Evolutionary conservation across 2,329 filamentous ascomycete species (phyloP).

Genomic region (Parafenestella ontariensis): DNA sequence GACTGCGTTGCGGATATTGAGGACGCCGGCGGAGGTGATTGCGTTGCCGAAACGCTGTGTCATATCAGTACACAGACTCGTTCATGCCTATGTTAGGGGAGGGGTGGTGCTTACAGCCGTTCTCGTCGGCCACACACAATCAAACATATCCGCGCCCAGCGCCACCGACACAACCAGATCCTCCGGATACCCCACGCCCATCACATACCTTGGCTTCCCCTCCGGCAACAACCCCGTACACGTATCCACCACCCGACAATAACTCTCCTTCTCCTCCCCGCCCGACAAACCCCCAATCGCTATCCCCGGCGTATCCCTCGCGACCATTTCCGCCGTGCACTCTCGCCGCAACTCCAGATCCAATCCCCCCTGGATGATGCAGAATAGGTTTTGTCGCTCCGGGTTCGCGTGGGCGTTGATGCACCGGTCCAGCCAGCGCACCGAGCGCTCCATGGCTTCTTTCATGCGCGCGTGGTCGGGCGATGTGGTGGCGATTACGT

Average conservation of each 20-base stretch:
- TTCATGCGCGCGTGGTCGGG: slow-evolving; percentile 87
- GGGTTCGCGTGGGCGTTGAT: slow-evolving; percentile 88
- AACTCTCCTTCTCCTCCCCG: slow-evolving; percentile 92
- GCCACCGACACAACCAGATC: slow-evolving; percentile 93
- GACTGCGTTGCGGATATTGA: slow-evolving; percentile 80
- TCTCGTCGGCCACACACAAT: slow-evolving; percentile 97
- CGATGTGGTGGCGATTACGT: slow-evolving; percentile 95
- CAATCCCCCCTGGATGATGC: slow-evolving; percentile 95
- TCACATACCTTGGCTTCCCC: slow-evolving; percentile 95
- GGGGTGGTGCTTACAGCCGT: slow-evolving; percentile 68
- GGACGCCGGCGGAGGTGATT: slow-evolving; percentile 78
- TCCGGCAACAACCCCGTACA: slow-evolving; percentile 87
- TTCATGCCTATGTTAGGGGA: no score
- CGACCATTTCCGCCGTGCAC: slow-evolving; percentile 88
- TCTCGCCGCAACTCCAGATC: slow-evolving; percentile 84
- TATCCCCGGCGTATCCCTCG: slow-evolving; percentile 90
- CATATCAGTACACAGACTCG: no score
- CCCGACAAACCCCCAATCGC: slow-evolving; percentile 95
- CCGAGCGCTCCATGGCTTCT: slow-evolving; percentile 92
- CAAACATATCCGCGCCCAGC: slow-evolving; percentile 98
- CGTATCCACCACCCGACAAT: slow-evolving; percentile 86
- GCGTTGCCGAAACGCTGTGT: slow-evolving; percentile 92
- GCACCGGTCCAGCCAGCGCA: slow-evolving; percentile 95
- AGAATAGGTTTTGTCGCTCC: slow-evolving; percentile 89
- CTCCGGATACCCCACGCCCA: slow-evolving; percentile 98